Conservation (phyloP, 2,329 filamentous ascomycete genomes). For the Fusarium sp. region DNA sequence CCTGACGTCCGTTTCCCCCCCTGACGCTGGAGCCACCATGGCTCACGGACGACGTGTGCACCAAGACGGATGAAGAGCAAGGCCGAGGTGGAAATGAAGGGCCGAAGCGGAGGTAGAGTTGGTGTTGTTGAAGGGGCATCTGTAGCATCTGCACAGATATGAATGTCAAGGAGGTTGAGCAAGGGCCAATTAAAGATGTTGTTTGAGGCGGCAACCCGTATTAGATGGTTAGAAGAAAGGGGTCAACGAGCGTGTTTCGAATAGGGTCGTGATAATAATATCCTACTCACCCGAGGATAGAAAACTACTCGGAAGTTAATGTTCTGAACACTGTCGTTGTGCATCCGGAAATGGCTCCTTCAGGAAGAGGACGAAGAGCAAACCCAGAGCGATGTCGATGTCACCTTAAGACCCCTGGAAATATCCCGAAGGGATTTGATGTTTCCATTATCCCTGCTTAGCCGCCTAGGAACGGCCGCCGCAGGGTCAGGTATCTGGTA, state of each 20-base stretch:
- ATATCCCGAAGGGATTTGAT: slow-evolving; percentile 11
- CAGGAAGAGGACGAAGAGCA: slow-evolving; percentile 5
- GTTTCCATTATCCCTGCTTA: neutral
- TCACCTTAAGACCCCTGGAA: slow-evolving; percentile 21
- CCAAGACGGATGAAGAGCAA: slow-evolving; percentile 4
- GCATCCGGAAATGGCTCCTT: slow-evolving; percentile 16
- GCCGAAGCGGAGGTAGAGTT: slow-evolving; percentile 14
- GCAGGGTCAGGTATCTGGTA: slow-evolving; percentile 5
- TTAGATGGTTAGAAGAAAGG: neutral
- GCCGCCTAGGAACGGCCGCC: slow-evolving; percentile 17
- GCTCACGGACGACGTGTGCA: slow-evolving; percentile 24
- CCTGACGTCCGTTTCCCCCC: slow-evolving; percentile 11
- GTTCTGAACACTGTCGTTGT: neutral
- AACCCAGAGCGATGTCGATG: slow-evolving; percentile 6
- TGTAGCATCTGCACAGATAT: neutral
- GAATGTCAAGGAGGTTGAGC: neutral
- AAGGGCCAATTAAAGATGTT: neutral
- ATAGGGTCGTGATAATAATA: neutral
- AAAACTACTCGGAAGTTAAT: slow-evolving; percentile 21
- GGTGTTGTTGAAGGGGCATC: neutral
- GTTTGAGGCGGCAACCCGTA: neutral
- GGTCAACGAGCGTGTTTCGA: slow-evolving; percentile 1
- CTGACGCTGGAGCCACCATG: slow-evolving; percentile 33
- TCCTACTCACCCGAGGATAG: neutral
- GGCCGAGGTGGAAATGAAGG: slow-evolving; percentile 19